Percentiles rank a stretch among this genome's conserved stretches.
Conservation (phyloP, 768 basidiomycete genomes). For the Tricholoma flavovirens region DNA sequence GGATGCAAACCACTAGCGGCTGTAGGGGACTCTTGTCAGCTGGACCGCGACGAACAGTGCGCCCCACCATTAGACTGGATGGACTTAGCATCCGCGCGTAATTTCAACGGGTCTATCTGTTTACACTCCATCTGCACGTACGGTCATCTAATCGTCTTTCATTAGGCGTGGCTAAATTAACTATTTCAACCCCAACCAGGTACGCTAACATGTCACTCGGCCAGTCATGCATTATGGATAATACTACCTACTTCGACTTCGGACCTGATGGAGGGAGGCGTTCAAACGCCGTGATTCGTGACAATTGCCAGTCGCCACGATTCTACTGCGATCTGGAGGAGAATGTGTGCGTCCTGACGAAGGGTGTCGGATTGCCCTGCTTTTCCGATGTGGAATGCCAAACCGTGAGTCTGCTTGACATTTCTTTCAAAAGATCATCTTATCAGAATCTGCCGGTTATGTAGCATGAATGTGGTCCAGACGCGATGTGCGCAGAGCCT, state of each 20-base stretch:
- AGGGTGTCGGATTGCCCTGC: slow-evolving; percentile 38
- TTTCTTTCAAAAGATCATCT: background rate
- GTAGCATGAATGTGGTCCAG: slow-evolving; percentile 26
- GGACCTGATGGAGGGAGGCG: slow-evolving; percentile 34
- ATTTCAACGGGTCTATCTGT: slow-evolving; percentile 55
- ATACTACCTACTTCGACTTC: slow-evolving; percentile 45
- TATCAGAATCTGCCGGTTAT: background rate
- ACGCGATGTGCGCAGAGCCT: slow-evolving; percentile 24
- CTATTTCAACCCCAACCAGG: slow-evolving; percentile 25
- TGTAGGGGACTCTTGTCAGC: slow-evolving; percentile 47
- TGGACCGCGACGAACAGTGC: slow-evolving; percentile 60
- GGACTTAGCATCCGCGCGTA: slow-evolving; percentile 32
- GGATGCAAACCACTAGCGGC: slow-evolving; percentile 39
- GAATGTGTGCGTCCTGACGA: slow-evolving; percentile 39
- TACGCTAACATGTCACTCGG: slow-evolving; percentile 51
- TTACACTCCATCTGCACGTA: slow-evolving; percentile 55
- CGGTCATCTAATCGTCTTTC: slow-evolving; percentile 46
- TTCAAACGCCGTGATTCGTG: slow-evolving; percentile 46
- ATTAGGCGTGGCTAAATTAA: background rate
- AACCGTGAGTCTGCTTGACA: slow-evolving; percentile 26
- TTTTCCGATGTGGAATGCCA: slow-evolving; percentile 49
- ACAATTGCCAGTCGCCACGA: slow-evolving; percentile 50
- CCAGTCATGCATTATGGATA: slow-evolving; percentile 46
- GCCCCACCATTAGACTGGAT: slow-evolving; percentile 33
- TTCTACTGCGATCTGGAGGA: slow-evolving; percentile 48